phyloP scores from a whole-genome alignment of 129 eudicot genomes.

The Gnaphalium uliginosum region DNA sequence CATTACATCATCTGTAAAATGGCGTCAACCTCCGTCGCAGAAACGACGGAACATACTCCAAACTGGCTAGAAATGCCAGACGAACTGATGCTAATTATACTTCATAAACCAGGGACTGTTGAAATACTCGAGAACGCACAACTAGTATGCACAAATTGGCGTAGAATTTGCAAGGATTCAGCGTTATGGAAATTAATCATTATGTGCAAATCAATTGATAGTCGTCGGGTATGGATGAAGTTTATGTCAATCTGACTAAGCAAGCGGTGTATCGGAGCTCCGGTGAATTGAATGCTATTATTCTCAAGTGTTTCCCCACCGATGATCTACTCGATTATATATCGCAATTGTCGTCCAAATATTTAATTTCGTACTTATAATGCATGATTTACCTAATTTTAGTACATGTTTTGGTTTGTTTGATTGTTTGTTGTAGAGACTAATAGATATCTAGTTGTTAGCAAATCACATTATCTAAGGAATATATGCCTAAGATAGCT shows the following conservation, averaged over 20 bases:
- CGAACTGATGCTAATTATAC: constrained; percentile 42
- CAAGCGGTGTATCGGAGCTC: constrained; percentile 62
- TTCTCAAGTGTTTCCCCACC: constrained; percentile 36
- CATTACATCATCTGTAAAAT: constrained; percentile 8
- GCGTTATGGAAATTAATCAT: constrained; percentile 52
- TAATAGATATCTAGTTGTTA: too few species aligned
- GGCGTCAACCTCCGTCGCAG: constrained; percentile 39
- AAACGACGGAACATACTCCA: constrained; percentile 23
- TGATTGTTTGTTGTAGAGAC: too few species aligned
- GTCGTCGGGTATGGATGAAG: constrained; percentile 7
- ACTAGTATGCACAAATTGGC: constrained; percentile 62
- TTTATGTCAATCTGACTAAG: constrained; percentile 40
- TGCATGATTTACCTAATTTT: too few species aligned
- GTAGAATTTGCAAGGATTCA: constrained; percentile 49
- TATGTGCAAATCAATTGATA: constrained; percentile 20
- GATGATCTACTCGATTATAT: constrained; percentile 51
- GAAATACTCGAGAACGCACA: constrained; percentile 53
- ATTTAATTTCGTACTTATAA: too few species aligned
- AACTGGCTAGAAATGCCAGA: constrained; percentile 65
- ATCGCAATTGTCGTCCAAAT: constrained; percentile 29
- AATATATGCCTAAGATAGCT: too few species aligned
- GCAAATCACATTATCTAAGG: too few species aligned
- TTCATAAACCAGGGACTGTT: constrained; percentile 36
- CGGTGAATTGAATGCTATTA: constrained; percentile 51
- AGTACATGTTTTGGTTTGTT: too few species aligned